These are phyloP conservation scores for Heliosperma pusillum DNA, from an alignment of 148 eudicot species.

Conservation along the genomic window DNA sequence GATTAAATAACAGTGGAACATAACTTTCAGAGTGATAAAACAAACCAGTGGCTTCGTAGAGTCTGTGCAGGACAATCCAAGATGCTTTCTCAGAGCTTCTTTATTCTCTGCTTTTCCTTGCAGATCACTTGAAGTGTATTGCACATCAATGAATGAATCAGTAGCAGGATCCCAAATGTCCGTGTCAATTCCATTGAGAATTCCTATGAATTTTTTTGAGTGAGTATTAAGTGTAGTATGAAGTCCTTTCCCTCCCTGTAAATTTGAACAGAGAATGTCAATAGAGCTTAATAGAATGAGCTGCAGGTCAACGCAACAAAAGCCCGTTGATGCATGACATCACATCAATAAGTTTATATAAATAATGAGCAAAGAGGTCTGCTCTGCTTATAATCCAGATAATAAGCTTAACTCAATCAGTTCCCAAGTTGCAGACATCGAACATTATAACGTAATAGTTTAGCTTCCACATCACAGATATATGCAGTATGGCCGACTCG, in stretches of 20 bases:
- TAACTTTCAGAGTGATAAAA: background rate
- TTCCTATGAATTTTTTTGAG: conserved; percentile 81
- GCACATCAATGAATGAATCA: conserved; percentile 67
- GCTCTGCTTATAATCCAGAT: background rate
- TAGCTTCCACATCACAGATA: background rate
- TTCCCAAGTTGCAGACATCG: background rate
- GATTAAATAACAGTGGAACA: background rate
- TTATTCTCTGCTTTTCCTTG: conserved; percentile 79
- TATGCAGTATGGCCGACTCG: background rate
- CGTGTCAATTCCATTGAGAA: conserved; percentile 94
- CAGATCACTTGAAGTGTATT: conserved; percentile 67
- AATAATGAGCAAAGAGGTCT: background rate
- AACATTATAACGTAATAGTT: background rate
- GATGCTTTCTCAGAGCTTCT: conserved; percentile 66
- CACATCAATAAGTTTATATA: background rate
- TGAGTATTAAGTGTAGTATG: conserved; percentile 71
- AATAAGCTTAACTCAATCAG: background rate
- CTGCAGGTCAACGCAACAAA: background rate
- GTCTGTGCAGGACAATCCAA: conserved; percentile 62
- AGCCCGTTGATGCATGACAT: background rate
- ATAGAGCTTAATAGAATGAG: conserved; percentile 19
- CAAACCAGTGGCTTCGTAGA: conserved; percentile 62
- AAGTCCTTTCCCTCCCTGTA: conserved; percentile 87
- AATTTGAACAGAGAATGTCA: conserved; percentile 10
- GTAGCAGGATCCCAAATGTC: conserved; percentile 93